Evolutionary conservation across 78 protist genomes (phyloP).

Genomic region (Polysphondylium violaceum): DNA sequence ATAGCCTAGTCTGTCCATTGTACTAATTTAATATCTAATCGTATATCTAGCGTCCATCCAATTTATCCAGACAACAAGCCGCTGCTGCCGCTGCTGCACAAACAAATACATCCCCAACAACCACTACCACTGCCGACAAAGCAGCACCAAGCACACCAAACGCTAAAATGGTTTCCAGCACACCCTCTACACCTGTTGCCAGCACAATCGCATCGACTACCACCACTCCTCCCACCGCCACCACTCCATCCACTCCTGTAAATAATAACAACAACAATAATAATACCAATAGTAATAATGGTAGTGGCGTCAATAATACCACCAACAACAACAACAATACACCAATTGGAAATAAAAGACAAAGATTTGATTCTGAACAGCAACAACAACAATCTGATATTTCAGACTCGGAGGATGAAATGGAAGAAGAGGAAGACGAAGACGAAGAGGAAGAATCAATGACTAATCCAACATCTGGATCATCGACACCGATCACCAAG

Average conservation of each 20-base stretch:
- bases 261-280: not conserved
- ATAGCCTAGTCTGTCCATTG: too few relatives aligned
- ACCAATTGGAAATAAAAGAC: too few relatives aligned
- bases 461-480: not conserved
- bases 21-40: too few relatives aligned
- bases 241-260: not conserved
- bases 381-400: too few relatives aligned
- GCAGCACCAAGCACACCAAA: not conserved
- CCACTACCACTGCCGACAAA: not conserved
- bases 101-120: not conserved
- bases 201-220: too few relatives aligned
- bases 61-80: too few relatives aligned
- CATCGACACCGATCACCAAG: not conserved
- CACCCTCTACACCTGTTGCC: too few relatives aligned
- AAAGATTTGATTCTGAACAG: too few relatives aligned
- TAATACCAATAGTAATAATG: not conserved
- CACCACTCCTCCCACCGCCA: not conserved
- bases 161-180: not conserved
- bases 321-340: not conserved
- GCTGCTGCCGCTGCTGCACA: not conserved
- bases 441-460: slow-evolving; percentile 25
- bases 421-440: not conserved
- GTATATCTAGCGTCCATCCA: too few relatives aligned
- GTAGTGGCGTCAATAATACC: not conserved
- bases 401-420: slow-evolving; percentile 3